Percentiles rank a stretch among this genome's conserved stretches.
Evolutionary conservation across 1,284 basidiomycete species (phyloP).

Genomic region (Thecaphora frezii): DNA sequence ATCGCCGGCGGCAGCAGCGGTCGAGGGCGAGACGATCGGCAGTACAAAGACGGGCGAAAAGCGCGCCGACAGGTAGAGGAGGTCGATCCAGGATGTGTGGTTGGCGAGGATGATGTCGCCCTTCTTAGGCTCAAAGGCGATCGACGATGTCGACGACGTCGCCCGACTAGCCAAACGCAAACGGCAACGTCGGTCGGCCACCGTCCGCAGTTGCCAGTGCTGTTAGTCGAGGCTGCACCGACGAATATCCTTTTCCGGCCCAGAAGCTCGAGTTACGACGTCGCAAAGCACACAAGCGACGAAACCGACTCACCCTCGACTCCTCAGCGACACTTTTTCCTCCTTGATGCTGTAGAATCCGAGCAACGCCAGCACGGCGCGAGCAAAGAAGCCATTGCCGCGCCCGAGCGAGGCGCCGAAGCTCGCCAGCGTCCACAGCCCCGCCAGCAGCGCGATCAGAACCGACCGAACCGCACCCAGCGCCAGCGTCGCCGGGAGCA

Average conservation of each 20-base stretch:
- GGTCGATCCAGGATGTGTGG: slow-evolving; percentile 48
- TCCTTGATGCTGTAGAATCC: slow-evolving; percentile 5
- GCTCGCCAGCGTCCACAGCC: background rate
- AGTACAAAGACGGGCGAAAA: slow-evolving; percentile 18
- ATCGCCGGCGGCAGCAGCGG: too few species aligned
- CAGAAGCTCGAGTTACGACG: too few species aligned
- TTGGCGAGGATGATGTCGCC: slow-evolving; percentile 53
- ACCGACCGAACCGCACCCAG: background rate
- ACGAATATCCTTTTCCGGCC: too few species aligned
- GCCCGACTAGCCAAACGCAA: background rate
- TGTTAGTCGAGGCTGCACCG: too few species aligned
- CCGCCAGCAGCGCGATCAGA: background rate
- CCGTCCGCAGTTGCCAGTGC: too few species aligned
- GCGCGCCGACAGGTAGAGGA: slow-evolving; percentile 45
- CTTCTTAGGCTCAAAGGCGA: background rate
- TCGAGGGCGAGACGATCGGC: slow-evolving; percentile 10
- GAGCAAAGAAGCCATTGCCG: background rate
- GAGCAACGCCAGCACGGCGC: slow-evolving; percentile 6
- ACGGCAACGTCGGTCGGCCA: too few species aligned
- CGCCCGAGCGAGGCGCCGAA: background rate
- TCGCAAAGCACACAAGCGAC: too few species aligned
- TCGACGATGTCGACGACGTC: background rate
- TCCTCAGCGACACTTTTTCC: background rate
- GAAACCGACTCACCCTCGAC: background rate
- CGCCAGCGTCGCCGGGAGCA: background rate